These are phyloP conservation scores for Trichoderma atroviride DNA, from an alignment of 2,329 filamentous ascomycete genomes.

Conservation along the genomic window DNA sequence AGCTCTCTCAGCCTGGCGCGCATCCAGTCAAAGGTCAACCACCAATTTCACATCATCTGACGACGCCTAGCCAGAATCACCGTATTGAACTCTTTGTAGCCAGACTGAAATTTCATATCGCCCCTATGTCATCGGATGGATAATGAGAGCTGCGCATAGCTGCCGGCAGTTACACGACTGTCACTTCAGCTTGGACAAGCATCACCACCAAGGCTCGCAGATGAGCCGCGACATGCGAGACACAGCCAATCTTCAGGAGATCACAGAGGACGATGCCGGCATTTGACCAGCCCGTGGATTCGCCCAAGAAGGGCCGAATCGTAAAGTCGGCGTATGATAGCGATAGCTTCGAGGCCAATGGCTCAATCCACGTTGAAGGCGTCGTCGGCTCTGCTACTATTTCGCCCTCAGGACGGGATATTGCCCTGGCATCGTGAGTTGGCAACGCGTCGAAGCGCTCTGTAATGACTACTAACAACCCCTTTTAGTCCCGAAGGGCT, in stretches of 20 bases:
- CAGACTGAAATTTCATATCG: neutral
- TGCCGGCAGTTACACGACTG: slow-evolving; percentile 18
- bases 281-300: slow-evolving; percentile 49
- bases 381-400: slow-evolving; percentile 88
- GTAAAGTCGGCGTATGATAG: slow-evolving; percentile 78
- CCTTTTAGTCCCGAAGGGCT: slow-evolving; percentile 71
- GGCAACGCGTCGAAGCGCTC: slow-evolving; percentile 1
- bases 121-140: slow-evolving; percentile 17
- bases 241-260: slow-evolving; percentile 30
- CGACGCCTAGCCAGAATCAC: neutral
- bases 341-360: slow-evolving; percentile 82
- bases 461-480: slow-evolving; percentile 7
- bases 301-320: slow-evolving; percentile 58
- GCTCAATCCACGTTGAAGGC: slow-evolving; percentile 80
- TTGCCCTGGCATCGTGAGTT: slow-evolving; percentile 78
- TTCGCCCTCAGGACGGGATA: slow-evolving; percentile 85
- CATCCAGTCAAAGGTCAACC: slow-evolving; percentile 11
- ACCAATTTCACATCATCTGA: slow-evolving; percentile 17
- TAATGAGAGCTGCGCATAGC: slow-evolving; percentile 18
- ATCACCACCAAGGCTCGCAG: slow-evolving; percentile 1
- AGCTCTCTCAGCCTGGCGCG: slow-evolving; percentile 6
- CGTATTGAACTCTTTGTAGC: neutral
- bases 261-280: slow-evolving; percentile 49
- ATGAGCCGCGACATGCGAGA: slow-evolving; percentile 30
- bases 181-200: slow-evolving; percentile 1